phyloP scores from a whole-genome alignment of 768 basidiomycete genomes.

The Lentinula sp. region DNA sequence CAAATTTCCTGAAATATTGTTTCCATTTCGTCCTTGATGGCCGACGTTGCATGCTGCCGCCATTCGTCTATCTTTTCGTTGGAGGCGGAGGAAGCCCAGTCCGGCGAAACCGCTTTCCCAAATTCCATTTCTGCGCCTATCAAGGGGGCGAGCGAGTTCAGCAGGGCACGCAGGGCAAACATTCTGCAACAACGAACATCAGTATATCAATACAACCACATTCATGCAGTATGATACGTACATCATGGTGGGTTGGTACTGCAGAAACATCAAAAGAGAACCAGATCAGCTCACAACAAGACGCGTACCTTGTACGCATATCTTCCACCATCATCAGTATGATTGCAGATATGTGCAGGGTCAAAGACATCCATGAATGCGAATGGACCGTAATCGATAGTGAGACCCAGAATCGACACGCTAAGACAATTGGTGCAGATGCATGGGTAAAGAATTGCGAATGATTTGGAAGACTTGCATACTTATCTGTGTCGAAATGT shows the following conservation, averaged over 20 bases:
- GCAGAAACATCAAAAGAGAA: neutral
- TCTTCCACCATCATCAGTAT: slow-evolving; percentile 71
- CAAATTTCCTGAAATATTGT: slow-evolving; percentile 52
- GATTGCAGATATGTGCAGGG: slow-evolving; percentile 83
- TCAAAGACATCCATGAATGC: slow-evolving; percentile 96
- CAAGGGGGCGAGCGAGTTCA: slow-evolving; percentile 75
- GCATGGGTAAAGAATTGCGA: neutral
- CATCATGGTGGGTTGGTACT: slow-evolving; percentile 78
- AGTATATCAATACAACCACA: neutral
- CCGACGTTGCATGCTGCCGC: slow-evolving; percentile 49
- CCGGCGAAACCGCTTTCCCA: slow-evolving; percentile 44
- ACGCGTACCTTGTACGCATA: slow-evolving; percentile 61
- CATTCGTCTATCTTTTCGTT: slow-evolving; percentile 56
- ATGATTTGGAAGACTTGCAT: neutral
- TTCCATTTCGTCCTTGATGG: slow-evolving; percentile 56
- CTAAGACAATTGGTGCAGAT: slow-evolving; percentile 28
- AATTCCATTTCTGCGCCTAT: slow-evolving; percentile 74
- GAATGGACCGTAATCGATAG: slow-evolving; percentile 84
- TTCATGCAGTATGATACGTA: slow-evolving; percentile 22
- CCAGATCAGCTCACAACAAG: slow-evolving; percentile 12
- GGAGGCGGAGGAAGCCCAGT: slow-evolving; percentile 57
- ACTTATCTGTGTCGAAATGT: neutral
- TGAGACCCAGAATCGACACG: slow-evolving; percentile 68
- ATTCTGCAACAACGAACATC: slow-evolving; percentile 34
- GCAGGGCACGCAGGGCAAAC: slow-evolving; percentile 73